These are phyloP conservation scores for Lactarius akahatsu DNA, from an alignment of 768 basidiomycete species.

Conservation along the genomic window DNA sequence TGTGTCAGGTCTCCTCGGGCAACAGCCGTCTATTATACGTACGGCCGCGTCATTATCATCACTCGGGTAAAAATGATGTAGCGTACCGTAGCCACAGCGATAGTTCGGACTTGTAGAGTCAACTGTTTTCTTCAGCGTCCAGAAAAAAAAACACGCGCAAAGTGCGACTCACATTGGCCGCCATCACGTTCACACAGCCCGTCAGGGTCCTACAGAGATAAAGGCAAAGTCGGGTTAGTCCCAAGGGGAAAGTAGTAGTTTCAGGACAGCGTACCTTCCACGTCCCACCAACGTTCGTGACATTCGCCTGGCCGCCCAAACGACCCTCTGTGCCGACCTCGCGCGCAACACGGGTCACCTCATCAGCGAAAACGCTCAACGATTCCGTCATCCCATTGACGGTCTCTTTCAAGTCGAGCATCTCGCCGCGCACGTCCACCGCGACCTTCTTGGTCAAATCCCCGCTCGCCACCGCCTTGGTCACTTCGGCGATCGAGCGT, in stretches of 20 bases:
- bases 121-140: conserved; percentile 45
- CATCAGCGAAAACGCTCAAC: conserved; percentile 81
- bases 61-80: neutral
- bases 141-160: conserved; percentile 12
- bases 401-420: conserved; percentile 84
- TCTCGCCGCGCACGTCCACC: conserved; percentile 90
- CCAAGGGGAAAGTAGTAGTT: neutral
- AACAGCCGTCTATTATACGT: conserved; percentile 70
- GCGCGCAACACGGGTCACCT: conserved; percentile 82
- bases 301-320: conserved; percentile 91
- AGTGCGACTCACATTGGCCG: conserved; percentile 66
- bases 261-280: conserved; percentile 62
- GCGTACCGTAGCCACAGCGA: conserved; percentile 86
- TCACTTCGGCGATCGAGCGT: conserved; percentile 89
- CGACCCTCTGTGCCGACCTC: conserved; percentile 97
- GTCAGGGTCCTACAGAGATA: conserved; percentile 66
- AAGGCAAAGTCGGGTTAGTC: conserved; percentile 3
- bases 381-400: conserved; percentile 95
- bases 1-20: conserved; percentile 90
- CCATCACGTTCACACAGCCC: conserved; percentile 96
- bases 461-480: conserved; percentile 91
- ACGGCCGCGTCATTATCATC: neutral
- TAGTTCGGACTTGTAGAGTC: conserved; percentile 90
- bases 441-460: conserved; percentile 93
- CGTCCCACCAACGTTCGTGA: conserved; percentile 92